phyloP scores from a whole-genome alignment of 129 eudicot species.

The Centaurea solstitialis region DNA sequence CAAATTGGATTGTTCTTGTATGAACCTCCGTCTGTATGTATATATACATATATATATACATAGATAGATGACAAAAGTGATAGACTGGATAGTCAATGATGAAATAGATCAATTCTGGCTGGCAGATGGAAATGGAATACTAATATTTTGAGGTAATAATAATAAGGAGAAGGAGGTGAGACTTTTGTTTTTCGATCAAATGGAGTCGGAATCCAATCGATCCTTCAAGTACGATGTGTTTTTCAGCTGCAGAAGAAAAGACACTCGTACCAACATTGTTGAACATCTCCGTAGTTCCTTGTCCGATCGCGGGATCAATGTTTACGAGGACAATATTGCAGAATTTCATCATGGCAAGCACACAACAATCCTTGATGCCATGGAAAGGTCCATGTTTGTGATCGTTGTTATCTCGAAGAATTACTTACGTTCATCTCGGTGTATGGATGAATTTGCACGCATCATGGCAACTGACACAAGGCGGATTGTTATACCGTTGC shows the following conservation, averaged over 20 bases:
- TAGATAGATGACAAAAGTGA: no score
- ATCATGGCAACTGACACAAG: background rate
- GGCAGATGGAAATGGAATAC: no score
- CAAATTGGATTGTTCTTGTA: no score
- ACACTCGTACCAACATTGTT: background rate
- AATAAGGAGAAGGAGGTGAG: no score
- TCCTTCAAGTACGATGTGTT: background rate
- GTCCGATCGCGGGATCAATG: background rate
- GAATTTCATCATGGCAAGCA: background rate
- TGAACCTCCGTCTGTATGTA: no score
- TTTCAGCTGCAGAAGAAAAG: background rate
- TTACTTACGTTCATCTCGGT: background rate
- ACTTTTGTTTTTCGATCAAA: no score
- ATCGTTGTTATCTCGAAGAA: background rate
- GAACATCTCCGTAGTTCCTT: background rate
- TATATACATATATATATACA: no score
- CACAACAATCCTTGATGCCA: background rate
- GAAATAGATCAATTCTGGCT: no score
- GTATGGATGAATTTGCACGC: background rate
- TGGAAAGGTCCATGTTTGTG: background rate
- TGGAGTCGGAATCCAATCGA: background rate
- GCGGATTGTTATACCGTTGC: background rate
- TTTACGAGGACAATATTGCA: background rate
- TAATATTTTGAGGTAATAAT: no score
- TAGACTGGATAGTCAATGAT: no score